phyloP scores from a whole-genome alignment of 805 yeast species.

The Candida qinlingensis region DNA sequence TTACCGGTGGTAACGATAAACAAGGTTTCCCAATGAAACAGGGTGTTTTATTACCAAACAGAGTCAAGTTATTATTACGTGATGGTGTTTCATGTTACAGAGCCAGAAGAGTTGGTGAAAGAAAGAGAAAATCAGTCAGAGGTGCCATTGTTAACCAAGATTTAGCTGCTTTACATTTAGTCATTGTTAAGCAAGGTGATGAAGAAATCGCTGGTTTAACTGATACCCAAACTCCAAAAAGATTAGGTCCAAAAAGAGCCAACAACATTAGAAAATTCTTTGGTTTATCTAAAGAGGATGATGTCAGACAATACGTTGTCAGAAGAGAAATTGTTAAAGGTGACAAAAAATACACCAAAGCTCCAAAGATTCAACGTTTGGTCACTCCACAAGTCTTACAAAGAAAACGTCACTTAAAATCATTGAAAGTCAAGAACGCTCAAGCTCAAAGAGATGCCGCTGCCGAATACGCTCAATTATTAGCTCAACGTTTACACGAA shows the following conservation, averaged over 20 bases:
- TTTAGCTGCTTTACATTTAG: constrained; percentile 90
- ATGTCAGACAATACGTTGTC: constrained; percentile 84
- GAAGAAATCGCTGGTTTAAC: constrained; percentile 93
- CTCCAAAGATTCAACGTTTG: constrained; percentile 99
- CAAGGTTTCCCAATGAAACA: constrained; percentile 99
- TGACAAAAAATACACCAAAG: constrained; percentile 98
- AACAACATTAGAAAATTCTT: constrained; percentile 99
- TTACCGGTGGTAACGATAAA: constrained; percentile 99
- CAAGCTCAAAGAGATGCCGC: constrained; percentile 99
- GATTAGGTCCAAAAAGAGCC: constrained; percentile 99
- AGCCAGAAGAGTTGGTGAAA: constrained; percentile 99
- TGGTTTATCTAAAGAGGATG: constrained; percentile 92
- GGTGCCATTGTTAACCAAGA: constrained; percentile 98
- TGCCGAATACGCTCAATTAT: constrained; percentile 98
- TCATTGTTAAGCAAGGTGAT: constrained; percentile 97
- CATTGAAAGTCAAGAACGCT: constrained; percentile 93
- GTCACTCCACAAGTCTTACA: constrained; percentile 98
- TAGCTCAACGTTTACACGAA: constrained; percentile 97
- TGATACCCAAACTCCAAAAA: constrained; percentile 91
- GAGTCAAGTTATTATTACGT: constrained; percentile 92
- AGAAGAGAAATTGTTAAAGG: constrained; percentile 98
- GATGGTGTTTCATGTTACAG: constrained; percentile 98
- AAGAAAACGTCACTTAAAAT: constrained; percentile 96
- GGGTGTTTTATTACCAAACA: constrained; percentile 99
- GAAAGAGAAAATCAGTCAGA: constrained; percentile 99